These are phyloP conservation scores for Scheffersomyces cryptocercus DNA, from an alignment of 1,139 yeast species.

Conservation along the genomic window DNA sequence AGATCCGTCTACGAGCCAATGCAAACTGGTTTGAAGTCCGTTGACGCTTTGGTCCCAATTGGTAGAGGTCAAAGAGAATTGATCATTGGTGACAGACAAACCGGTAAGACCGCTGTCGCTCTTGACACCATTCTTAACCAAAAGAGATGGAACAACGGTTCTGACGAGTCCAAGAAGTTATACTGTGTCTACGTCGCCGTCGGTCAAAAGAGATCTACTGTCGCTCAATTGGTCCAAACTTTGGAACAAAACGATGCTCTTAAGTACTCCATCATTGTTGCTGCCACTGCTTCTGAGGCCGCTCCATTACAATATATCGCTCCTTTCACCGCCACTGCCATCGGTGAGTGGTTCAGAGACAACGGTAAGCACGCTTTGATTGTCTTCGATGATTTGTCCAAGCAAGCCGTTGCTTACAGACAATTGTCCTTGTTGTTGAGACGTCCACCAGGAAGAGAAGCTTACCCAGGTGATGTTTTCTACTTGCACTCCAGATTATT, in stretches of 20 bases:
- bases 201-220: conserved; percentile 99
- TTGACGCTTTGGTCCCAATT: conserved; percentile 97
- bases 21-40: conserved; percentile 99
- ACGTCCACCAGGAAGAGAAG: conserved; percentile 98
- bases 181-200: conserved; percentile 99
- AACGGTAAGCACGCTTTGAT: conserved; percentile 97
- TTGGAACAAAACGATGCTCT: conserved; percentile 98
- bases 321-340: conserved; percentile 99
- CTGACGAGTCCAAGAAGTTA: conserved; percentile 94
- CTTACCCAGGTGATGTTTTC: conserved; percentile 97
- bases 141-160: conserved; percentile 96
- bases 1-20: conserved; percentile 98
- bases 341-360: conserved; percentile 99
- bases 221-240: conserved; percentile 98
- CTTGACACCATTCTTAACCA: conserved; percentile 97
- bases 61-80: conserved; percentile 99
- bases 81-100: conserved; percentile 99
- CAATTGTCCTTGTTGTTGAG: conserved; percentile 96
- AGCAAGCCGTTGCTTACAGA: conserved; percentile 99
- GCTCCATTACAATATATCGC: conserved; percentile 99
- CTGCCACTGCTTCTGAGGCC: conserved; percentile 99
- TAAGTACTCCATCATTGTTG: conserved; percentile 96
- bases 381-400: conserved; percentile 96
- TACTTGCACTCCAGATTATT: conserved; percentile 94
- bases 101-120: conserved; percentile 99